Evolutionary conservation across 495 filamentous ascomycete genomes (phyloP), one percentile per base, ranked within the genome.

Genomic region (Amniculicola lignicola): DNA sequence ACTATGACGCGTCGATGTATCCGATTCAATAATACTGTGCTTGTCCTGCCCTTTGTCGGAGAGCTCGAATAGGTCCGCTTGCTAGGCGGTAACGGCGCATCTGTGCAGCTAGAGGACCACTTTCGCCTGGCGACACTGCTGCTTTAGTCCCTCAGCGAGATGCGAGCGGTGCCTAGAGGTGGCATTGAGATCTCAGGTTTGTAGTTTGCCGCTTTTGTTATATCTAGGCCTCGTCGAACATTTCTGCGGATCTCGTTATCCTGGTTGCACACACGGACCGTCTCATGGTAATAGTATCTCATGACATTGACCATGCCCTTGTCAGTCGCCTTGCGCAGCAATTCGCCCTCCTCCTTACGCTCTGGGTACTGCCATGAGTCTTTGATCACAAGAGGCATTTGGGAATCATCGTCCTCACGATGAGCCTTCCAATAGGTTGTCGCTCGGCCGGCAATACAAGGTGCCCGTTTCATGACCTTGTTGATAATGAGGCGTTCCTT

Each of bases 361-460:
- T 77, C 69, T 16, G 51, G 54, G 47, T 73, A 74, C 49, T 78
- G 74, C 75, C 69, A 79, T 7, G 70, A 77, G 56, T 79, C 76
- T 64, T 78, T 79, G 41, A 78, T 68, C 4, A 77, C 67, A 48
- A 80, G 64, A 18, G 64, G 64, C 23, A 15, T 68, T 51, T 52
- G 40, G 57, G 58, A 66, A 14, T 64, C n/a, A 43, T 77, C 45
- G 29, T 53, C 66, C 58, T 76, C 63, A 31, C 62, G 63, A 61
- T 78, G 51, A 27, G 69, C 76, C 62, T 70, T 75, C 72, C 68
- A 78, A 45, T 70, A 78, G 28, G 69, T 77, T 28, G 74, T 77
- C 4, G 71, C 75, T 45, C 72, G 65, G 49, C 76, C 71, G 41
- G 68, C 69, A 7, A 78, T 61, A 66, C 56, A 70, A 22, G 59